A percentile compares a stretch with the other conserved stretches of the same genome.
Conservation (phyloP, 106 monocot species). For the Acorus gramineus region DNA sequence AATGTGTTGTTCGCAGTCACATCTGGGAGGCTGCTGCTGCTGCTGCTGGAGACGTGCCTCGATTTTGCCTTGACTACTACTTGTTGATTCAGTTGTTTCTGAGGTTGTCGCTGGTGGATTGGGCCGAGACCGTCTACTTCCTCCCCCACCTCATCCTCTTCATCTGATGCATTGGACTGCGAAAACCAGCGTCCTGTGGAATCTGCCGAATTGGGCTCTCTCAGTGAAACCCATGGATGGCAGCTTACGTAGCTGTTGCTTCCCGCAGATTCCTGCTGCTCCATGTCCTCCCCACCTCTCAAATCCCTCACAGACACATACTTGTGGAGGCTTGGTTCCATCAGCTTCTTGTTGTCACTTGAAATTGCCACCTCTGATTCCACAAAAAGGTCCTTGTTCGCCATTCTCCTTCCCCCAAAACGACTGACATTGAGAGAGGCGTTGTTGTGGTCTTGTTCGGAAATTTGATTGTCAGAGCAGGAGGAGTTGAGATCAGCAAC, state of each 20-base stretch:
- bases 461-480: constrained; percentile 29
- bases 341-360: constrained; percentile 36
- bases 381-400: constrained; percentile 25
- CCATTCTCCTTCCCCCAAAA: constrained; percentile 9
- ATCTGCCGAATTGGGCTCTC: constrained; percentile 54
- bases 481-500: constrained; percentile 90
- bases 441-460: constrained; percentile 10
- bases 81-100: not conserved
- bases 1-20: not conserved
- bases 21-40: not conserved
- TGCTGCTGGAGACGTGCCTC: constrained; percentile 6
- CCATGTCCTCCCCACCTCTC: constrained; percentile 22
- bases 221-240: constrained; percentile 35
- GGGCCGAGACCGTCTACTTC: not conserved
- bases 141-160: constrained; percentile 21
- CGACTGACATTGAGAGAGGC: constrained; percentile 2
- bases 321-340: constrained; percentile 74
- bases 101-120: constrained; percentile 5
- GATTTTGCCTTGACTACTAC: constrained; percentile 1
- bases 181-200: constrained; percentile 49
- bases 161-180: constrained; percentile 19
- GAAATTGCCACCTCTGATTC: constrained; percentile 44
- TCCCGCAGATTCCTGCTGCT: constrained; percentile 90
- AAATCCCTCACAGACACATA: constrained; percentile 52
- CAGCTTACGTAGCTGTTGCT: constrained; percentile 67